Percentiles rank a stretch among this genome's conserved stretches.
These are phyloP conservation scores for Candida lessepsii DNA, from an alignment of 805 yeast genomes.

Conservation along the genomic window DNA sequence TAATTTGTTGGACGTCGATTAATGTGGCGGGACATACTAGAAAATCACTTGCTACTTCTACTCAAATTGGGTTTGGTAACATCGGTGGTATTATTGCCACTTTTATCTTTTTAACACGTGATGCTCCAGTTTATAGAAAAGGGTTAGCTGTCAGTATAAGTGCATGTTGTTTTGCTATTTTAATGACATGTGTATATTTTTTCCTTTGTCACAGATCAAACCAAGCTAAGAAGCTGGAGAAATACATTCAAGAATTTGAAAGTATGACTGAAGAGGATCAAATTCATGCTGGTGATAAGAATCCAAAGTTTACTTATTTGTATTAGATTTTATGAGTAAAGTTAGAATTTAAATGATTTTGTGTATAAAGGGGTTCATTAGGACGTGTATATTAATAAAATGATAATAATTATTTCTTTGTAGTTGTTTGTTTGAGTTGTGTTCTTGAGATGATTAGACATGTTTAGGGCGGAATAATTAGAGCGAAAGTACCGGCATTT, in stretches of 20 bases:
- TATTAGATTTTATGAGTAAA: slow-evolving; percentile 21
- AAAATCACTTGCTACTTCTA: slow-evolving; percentile 56
- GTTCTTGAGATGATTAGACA: too few species aligned
- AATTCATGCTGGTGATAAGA: slow-evolving; percentile 35
- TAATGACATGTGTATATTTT: slow-evolving; percentile 33
- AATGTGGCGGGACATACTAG: slow-evolving; percentile 64
- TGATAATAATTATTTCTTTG: too few species aligned
- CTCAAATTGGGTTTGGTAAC: slow-evolving; percentile 70
- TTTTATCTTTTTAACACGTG: slow-evolving; percentile 51
- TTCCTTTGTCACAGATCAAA: slow-evolving; percentile 24
- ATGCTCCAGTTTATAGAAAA: slow-evolving; percentile 57
- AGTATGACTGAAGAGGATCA: slow-evolving; percentile 28
- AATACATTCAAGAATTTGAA: slow-evolving; percentile 27
- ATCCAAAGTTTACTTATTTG: slow-evolving; percentile 35
- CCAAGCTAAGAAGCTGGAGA: slow-evolving; percentile 23
- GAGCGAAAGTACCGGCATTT: too few species aligned
- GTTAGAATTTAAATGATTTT: too few species aligned
- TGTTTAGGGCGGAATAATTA: too few species aligned
- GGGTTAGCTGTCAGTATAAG: slow-evolving; percentile 56
- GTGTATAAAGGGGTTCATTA: too few species aligned
- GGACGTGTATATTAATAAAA: neutral
- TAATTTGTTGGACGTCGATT: slow-evolving; percentile 65
- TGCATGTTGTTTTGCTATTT: slow-evolving; percentile 43
- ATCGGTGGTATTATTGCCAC: slow-evolving; percentile 70
- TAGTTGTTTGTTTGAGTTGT: too few species aligned